Conservation (phyloP, 345 rosid genomes). For the Ailanthus altissimus region DNA sequence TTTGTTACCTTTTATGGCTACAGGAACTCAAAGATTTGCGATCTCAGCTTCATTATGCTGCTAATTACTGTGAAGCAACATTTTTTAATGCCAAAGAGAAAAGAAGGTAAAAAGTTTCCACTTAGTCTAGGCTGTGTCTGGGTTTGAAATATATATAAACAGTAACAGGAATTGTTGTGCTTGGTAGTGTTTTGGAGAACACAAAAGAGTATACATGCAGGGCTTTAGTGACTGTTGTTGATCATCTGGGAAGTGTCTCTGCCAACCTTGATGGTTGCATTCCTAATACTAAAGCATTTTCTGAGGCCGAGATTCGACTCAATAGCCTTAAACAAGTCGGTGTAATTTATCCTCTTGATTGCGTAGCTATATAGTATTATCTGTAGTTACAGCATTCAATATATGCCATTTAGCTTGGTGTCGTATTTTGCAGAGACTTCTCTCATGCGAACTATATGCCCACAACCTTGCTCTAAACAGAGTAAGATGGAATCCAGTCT, state of each 20-base stretch:
- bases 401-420: background rate
- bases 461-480: conserved; percentile 46
- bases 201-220: conserved; percentile 64
- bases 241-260: conserved; percentile 68
- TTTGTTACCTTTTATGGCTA: background rate
- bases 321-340: conserved; percentile 58
- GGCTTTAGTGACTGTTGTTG: conserved; percentile 63
- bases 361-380: no score
- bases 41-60: conserved; percentile 69
- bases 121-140: background rate
- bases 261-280: conserved; percentile 44
- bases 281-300: conserved; percentile 31
- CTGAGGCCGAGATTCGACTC: conserved; percentile 57
- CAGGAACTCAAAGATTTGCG: conserved; percentile 67
- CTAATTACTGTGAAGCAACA: conserved; percentile 56
- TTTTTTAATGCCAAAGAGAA: conserved; percentile 51
- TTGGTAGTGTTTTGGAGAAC: conserved; percentile 54
- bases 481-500: conserved; percentile 40
- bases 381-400: background rate
- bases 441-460: conserved; percentile 42
- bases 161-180: background rate
- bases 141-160: background rate
- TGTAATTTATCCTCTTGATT: background rate
- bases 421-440: conserved; percentile 43
- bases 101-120: conserved; percentile 37